Evolutionary conservation across 75 land plant species (phyloP), one percentile per base, ranked within the genome.

Genomic region (Larix kaempferi): DNA sequence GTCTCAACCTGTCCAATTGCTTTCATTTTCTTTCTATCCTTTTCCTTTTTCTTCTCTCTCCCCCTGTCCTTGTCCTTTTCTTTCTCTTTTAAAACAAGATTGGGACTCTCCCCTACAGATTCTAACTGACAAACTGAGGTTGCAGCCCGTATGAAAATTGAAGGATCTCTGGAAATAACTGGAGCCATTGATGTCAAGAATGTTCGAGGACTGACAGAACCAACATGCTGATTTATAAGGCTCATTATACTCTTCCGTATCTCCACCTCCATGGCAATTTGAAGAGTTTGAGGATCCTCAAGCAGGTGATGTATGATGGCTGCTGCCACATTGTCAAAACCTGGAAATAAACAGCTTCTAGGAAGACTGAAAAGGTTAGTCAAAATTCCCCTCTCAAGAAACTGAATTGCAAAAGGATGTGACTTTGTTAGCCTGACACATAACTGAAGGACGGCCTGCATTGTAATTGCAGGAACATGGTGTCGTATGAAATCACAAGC

Each of bases 211-310:
- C 92, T 86, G 57, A 97, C 71, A 16, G 92, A 88, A 23, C 86
- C 86, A 77, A 78, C 77, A 81, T 90, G 93, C 11, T 98, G 81
- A 66, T 78, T 56, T 33, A 90, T 78, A 26, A 87, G 59, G 14
- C 94, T 88, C 19, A 83, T 83, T 77, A 97, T 73, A 60, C 85
- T 80, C 44, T 94, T 95, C 27, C 93, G 80, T 76, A 97, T 97
- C 82, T 97, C 99, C 67, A 85, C 82, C 78, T 97, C 98, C 99
- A 97, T 97, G 23, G 99, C 99, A 81, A 82, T 77, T 61, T 91
- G 99, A n/a, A 97, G 83, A 21, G 99, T 97, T 71, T 94, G 99
- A 63, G 98, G 99, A 83, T 97, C 99, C 82, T 97, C 99, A 71
- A 97, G 91, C 35, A 97, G 89, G 71, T 97, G 99, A 10, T 98